Evolutionary conservation across 768 basidiomycete genomes (phyloP).

Genomic region (Coprinopsis sp.): DNA sequence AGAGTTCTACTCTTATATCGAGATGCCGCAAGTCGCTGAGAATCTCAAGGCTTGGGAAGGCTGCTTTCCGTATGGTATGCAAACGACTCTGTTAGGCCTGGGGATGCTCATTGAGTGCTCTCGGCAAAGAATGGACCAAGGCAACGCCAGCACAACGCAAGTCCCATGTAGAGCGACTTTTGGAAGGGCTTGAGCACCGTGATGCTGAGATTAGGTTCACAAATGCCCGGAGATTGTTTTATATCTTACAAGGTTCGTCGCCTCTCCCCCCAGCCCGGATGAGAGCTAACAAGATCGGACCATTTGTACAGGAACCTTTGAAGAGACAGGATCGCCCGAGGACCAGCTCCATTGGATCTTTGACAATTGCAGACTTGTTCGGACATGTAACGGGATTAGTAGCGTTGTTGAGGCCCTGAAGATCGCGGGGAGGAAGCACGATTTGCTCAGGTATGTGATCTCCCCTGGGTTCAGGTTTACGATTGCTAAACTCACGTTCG

Average conservation of each 20-base stretch:
- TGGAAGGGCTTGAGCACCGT: conserved; percentile 85
- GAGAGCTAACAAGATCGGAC: no score
- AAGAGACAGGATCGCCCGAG: conserved; percentile 86
- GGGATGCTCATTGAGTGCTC: not conserved
- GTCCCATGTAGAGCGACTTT: conserved; percentile 70
- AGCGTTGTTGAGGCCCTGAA: conserved; percentile 85
- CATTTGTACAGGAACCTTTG: conserved; percentile 87
- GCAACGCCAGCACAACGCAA: conserved; percentile 56
- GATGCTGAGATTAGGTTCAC: conserved; percentile 81
- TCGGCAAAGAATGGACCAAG: conserved; percentile 67
- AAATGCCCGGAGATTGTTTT: conserved; percentile 82
- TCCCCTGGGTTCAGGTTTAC: not conserved
- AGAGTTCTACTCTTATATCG: conserved; percentile 97
- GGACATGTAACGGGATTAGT: conserved; percentile 77
- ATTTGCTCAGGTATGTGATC: conserved; percentile 61
- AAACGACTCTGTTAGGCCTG: not conserved
- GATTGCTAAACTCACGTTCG: conserved; percentile 2
- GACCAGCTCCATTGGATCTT: conserved; percentile 96
- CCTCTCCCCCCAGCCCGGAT: not conserved
- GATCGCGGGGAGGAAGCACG: conserved; percentile 84
- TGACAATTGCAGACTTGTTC: conserved; percentile 85
- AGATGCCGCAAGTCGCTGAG: conserved; percentile 86
- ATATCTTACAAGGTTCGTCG: conserved; percentile 81
- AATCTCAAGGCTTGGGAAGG: conserved; percentile 86
- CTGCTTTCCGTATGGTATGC: conserved; percentile 72